Evolutionary conservation across 768 basidiomycete genomes (phyloP).

Genomic region (Pisolithus orientalis): DNA sequence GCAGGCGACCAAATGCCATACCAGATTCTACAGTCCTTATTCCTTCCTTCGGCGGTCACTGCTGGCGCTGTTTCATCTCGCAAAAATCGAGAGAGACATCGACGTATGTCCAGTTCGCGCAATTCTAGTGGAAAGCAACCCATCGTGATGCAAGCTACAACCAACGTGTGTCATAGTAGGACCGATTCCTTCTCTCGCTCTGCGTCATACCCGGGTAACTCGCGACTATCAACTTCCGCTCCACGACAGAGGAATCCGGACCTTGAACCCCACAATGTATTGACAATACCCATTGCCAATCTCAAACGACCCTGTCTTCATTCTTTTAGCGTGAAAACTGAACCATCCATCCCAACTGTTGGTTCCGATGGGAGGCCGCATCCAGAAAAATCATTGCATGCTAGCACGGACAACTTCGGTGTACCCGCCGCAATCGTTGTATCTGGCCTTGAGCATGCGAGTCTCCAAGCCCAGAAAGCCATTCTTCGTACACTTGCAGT

Average conservation of each 20-base stretch:
- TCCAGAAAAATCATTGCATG: constrained; percentile 9
- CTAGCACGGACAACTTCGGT: constrained; percentile 19
- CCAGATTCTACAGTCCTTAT: constrained; percentile 33
- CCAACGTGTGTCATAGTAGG: constrained; percentile 21
- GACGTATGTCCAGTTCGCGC: constrained; percentile 15
- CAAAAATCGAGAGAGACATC: constrained; percentile 13
- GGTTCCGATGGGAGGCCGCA: constrained; percentile 7
- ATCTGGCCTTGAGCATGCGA: constrained; percentile 63
- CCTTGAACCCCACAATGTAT: constrained; percentile 7
- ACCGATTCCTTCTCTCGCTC: constrained; percentile 20
- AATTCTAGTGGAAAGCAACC: constrained; percentile 14
- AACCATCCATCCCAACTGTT: constrained; percentile 10
- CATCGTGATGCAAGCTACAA: constrained; percentile 8
- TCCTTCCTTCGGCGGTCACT: constrained; percentile 21
- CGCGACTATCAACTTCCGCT: constrained; percentile 11
- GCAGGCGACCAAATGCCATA: constrained; percentile 13
- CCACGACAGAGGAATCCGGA: constrained; percentile 11
- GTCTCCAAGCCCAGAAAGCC: constrained; percentile 48
- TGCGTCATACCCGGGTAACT: constrained; percentile 13
- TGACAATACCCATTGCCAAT: neutral
- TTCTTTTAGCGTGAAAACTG: constrained; percentile 8
- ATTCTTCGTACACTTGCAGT: constrained; percentile 49
- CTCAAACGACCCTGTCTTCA: constrained; percentile 6
- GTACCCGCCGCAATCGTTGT: constrained; percentile 59
- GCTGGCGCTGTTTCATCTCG: constrained; percentile 11